Conservation (phyloP, 1,284 basidiomycete species). For the Ceratobasidium sp. region DNA sequence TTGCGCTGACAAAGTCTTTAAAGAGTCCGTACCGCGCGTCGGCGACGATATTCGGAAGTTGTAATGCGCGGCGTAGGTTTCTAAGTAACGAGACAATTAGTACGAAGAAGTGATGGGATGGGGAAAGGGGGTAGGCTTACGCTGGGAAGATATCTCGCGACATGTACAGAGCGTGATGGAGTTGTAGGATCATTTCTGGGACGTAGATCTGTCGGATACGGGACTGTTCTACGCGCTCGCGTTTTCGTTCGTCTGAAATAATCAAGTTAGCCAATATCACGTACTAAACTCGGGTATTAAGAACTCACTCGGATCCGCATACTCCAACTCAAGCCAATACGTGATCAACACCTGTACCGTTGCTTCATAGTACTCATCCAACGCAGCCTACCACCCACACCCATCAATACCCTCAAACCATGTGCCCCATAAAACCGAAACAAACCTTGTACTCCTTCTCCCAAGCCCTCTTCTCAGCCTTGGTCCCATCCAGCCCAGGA, state of each 20-base stretch:
- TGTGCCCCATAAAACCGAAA: not conserved
- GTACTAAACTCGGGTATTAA: not conserved
- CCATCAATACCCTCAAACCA: constrained; percentile 40
- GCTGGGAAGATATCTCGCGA: constrained; percentile 75
- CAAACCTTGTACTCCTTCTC: constrained; percentile 72
- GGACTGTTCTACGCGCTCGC: constrained; percentile 74
- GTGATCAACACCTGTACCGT: constrained; percentile 60
- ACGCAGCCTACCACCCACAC: constrained; percentile 51
- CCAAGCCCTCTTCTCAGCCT: constrained; percentile 67
- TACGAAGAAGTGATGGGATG: not conserved
- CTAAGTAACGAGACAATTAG: constrained; percentile 59
- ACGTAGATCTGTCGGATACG: constrained; percentile 90
- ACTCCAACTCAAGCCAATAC: constrained; percentile 63
- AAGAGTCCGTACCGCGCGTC: constrained; percentile 90
- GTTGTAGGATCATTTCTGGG: constrained; percentile 88
- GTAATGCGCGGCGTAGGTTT: constrained; percentile 83
- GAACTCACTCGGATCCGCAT: not conserved
- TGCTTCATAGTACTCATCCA: constrained; percentile 58
- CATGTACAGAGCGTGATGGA: constrained; percentile 80
- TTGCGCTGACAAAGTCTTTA: constrained; percentile 81
- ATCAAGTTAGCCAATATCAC: not conserved
- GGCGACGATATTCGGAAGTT: constrained; percentile 87
- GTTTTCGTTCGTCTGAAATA: constrained; percentile 62
- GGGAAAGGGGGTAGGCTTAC: constrained; percentile 63
- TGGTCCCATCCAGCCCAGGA: constrained; percentile 63